These are phyloP conservation scores for Heracleum sosnowskyi DNA, from an alignment of 129 eudicot genomes.

Conservation along the genomic window DNA sequence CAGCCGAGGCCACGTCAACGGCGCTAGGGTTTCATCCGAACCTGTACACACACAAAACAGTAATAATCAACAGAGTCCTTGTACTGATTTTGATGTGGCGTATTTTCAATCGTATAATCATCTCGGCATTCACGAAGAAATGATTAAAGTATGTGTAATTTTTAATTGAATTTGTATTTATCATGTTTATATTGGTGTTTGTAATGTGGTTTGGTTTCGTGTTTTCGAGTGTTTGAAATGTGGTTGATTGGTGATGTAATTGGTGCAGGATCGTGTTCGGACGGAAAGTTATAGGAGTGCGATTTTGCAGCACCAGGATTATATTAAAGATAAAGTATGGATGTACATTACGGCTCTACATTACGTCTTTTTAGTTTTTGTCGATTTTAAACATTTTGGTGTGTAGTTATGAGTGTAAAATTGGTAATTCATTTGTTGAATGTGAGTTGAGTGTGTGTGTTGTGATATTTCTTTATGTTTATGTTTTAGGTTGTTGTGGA, in stretches of 20 bases:
- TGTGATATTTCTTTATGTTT: not conserved
- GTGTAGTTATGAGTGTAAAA: too few relatives aligned
- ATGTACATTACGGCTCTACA: not conserved
- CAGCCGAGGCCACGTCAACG: constrained; percentile 19
- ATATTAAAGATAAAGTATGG: constrained; percentile 82
- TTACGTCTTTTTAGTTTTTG: not conserved
- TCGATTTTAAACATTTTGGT: too few relatives aligned
- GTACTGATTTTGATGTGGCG: constrained; percentile 87
- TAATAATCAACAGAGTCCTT: constrained; percentile 30
- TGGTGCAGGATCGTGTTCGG: constrained; percentile 80
- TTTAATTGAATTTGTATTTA: not conserved
- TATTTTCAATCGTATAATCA: constrained; percentile 87
- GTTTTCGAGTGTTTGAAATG: not conserved
- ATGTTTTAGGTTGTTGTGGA: constrained; percentile 82
- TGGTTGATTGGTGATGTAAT: not conserved
- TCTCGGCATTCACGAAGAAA: constrained; percentile 94
- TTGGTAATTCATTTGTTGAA: not conserved
- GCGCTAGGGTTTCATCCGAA: constrained; percentile 42
- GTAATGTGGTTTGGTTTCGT: not conserved
- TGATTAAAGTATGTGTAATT: constrained; percentile 62
- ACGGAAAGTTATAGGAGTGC: constrained; percentile 88
- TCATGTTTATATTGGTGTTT: not conserved
- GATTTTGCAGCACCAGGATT: constrained; percentile 60
- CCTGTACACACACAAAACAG: constrained; percentile 17
- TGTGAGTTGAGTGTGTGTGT: not conserved